Evolutionary conservation across 257 asterid species (phyloP).

Genomic region (Solanum pimpinellifolium): DNA sequence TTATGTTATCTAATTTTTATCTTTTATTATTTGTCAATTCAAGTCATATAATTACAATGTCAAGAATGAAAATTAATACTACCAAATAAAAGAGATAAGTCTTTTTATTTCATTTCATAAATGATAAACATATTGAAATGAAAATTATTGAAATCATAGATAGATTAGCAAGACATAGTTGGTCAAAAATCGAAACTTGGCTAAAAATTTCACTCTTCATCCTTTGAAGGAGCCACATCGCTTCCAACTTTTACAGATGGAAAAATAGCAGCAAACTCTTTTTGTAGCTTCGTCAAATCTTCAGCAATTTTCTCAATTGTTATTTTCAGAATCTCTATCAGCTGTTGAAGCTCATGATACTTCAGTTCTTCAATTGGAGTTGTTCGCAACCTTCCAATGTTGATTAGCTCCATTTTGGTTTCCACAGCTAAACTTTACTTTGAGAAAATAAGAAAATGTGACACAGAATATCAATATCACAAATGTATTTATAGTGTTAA

Average conservation of each 20-base stretch:
- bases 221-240: background rate
- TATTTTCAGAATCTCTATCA: background rate
- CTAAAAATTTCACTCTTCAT: background rate
- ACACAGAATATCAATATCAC: no score
- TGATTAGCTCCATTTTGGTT: background rate
- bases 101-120: background rate
- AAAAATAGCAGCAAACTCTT: background rate
- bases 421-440: no score
- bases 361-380: background rate
- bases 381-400: background rate
- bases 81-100: no score
- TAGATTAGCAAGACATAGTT: no score
- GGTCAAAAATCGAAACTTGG: background rate
- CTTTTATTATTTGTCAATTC: background rate
- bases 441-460: background rate
- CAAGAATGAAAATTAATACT: background rate
- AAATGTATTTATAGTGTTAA: no score
- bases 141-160: no score
- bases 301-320: background rate
- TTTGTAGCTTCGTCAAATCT: background rate
- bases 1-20: background rate
- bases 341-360: background rate
- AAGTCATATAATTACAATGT: no score
- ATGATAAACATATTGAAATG: no score
- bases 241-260: background rate